Base-by-base conservation (phyloP, 495 filamentous ascomycete species). In the Pyrenula massariospora region DNA sequence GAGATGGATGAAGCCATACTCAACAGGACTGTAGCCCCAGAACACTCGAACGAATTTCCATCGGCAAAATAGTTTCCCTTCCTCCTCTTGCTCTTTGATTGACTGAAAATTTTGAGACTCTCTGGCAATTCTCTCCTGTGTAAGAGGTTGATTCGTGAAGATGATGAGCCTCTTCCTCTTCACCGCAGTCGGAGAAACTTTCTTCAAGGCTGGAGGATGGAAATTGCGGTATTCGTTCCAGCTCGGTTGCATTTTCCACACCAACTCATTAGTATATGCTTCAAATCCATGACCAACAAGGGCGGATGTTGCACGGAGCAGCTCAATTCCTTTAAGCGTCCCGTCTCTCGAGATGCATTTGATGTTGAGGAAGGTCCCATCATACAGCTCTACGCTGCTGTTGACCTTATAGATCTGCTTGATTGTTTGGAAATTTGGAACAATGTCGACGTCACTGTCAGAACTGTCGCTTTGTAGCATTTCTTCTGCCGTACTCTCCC, bases 91-190 rank as follows among this genome's bases (percentile, higher is more conserved):
- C 54, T 12, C 48, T 47, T 3, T 56, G 49, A 5, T 56, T 22
- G 19, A 48, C 52, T 15, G 48, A 56, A 15, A 49, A 12, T 47
- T 59, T 50, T 15, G 57, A 51, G 31, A 22, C 10, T 20, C 48
- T 47, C 42, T 25, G 36, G 22, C 19, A 22, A 20, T 15, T 19
- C 21, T 31, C n/a, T 0, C 36, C 25, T 3, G 10, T 15, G n/a
- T 22, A 11, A 48, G 66, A 12, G 50, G 8, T 21, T 48, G n/a
- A 31, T 72, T 76, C 8, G 66, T 74, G 52, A 74, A 70, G 8
- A 50, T 12, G 22, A 76, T 65, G 0, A 48, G 48, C 0, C 64
- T 61, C 50, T 70, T 54, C 0, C 57, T 48, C 22, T 56, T 63
- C 0, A 74, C 69, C 0, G 58, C 2, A 1, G 48, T 22, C 0